Conservation (phyloP, 1,139 yeast species). For the Taphrina deformans region DNA sequence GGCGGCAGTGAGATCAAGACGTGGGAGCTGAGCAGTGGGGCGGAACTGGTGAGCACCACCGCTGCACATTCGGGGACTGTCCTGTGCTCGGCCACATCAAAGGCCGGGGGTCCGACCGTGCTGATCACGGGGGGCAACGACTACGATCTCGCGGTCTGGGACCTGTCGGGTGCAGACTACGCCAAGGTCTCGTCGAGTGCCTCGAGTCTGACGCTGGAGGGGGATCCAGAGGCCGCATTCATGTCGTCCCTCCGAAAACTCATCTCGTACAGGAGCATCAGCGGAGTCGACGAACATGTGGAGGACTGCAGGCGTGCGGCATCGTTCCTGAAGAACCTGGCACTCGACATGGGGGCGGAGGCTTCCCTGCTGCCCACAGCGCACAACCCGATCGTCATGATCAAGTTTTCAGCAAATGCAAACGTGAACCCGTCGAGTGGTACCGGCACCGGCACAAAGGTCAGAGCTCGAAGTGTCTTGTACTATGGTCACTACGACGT, state of each 20-base stretch:
- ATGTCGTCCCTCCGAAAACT: constrained; percentile 61
- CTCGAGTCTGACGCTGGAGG: constrained; percentile 36
- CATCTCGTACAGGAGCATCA: constrained; percentile 72
- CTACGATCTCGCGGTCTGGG: constrained; percentile 62
- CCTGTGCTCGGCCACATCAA: constrained; percentile 10
- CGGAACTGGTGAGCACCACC: neutral
- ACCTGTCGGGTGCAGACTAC: constrained; percentile 46
- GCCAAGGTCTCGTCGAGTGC: constrained; percentile 33
- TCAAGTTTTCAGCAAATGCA: constrained; percentile 60
- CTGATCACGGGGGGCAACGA: constrained; percentile 63
- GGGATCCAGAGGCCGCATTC: constrained; percentile 55
- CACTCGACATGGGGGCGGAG: constrained; percentile 71
- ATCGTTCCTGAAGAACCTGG: constrained; percentile 62
- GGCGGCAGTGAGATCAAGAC: constrained; percentile 11
- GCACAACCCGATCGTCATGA: constrained; percentile 74
- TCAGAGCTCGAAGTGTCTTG: constrained; percentile 48
- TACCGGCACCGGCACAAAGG: neutral
- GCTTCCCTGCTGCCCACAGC: constrained; percentile 71
- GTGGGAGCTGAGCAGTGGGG: constrained; percentile 11
- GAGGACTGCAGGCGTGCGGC: constrained; percentile 90
- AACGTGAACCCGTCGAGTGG: constrained; percentile 36
- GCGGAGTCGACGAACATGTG: constrained; percentile 64
- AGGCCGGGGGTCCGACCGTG: constrained; percentile 34
- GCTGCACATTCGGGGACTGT: neutral
- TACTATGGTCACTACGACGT: constrained; percentile 98